Base-by-base conservation (phyloP, 768 basidiomycete genomes). In the Serpula lacrymans region DNA sequence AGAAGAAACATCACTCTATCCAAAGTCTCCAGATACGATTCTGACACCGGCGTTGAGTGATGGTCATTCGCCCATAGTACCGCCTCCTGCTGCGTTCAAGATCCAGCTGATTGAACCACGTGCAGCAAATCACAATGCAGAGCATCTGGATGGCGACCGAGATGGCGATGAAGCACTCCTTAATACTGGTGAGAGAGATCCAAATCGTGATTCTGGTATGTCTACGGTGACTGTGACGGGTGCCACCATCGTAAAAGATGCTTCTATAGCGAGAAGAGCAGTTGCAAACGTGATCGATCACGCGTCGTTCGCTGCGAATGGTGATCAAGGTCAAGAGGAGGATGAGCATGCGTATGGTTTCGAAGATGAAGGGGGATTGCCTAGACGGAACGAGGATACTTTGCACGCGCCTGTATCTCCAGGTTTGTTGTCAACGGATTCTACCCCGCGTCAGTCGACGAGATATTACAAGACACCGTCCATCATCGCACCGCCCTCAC, bases 221-320 rank as follows among this genome's bases (percentile, higher is more conserved):
- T 69, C 69, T 6, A 65, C 56, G 10, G 56, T 63, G 13, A 78
- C 76, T 2, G 70, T 79, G 6, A 67, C 63, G 3, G 40, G 59
- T 4, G 63, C 59, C 9, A 67, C 57, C n/a, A 66, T 76, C 36
- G 71, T 76, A 6, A 59, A 71, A 35, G 65, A 64, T 38, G 74
- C 68, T 7, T 71, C 67, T 16, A 59, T 80, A 9, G 75, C 70
- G 18, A 64, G 74, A 41, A 63, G 73, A 37, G 69, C 75, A 10
- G 66, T 73, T 8, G 78, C 79, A n/a, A 75, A 72, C 31, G 67
- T 79, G 13, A 55, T 79, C 27, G 64, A 68, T 32, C 48, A 59
- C 18, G 62, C n/a, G 20, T 25, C 10, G 18, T 8, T 13, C 14
- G 22, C 10, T 12, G 34, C 18, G 12, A 24, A 8, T 11, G 37